These are phyloP conservation scores for Lactarius evosmus DNA, from an alignment of 768 basidiomycete genomes.

Conservation along the genomic window DNA sequence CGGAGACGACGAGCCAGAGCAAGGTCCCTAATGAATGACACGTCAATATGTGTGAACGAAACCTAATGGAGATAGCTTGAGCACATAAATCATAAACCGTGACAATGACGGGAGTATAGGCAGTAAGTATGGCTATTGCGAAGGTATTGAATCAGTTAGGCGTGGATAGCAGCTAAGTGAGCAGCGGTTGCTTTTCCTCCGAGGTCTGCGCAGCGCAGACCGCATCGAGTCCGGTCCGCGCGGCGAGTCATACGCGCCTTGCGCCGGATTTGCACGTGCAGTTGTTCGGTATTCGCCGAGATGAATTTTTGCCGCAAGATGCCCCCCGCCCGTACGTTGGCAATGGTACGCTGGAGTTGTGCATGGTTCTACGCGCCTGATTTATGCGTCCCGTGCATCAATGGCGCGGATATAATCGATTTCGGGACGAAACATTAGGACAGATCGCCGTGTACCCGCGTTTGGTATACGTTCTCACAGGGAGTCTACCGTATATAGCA, in stretches of 20 bases:
- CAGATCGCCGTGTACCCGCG: conserved; percentile 73
- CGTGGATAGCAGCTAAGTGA: conserved; percentile 81
- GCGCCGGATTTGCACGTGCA: conserved; percentile 32
- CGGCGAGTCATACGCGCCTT: conserved; percentile 21
- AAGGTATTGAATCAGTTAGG: conserved; percentile 29
- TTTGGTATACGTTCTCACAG: conserved; percentile 72
- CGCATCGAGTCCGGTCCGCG: conserved; percentile 16
- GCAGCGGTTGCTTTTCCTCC: conserved; percentile 18
- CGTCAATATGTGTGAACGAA: conserved; percentile 14
- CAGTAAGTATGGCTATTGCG: background rate
- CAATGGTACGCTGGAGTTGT: background rate
- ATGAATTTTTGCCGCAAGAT: conserved; percentile 40
- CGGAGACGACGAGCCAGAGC: conserved; percentile 75
- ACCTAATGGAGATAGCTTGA: background rate
- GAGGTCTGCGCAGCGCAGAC: conserved; percentile 26
- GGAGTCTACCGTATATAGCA: conserved; percentile 59
- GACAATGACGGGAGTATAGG: conserved; percentile 8
- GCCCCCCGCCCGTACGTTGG: background rate
- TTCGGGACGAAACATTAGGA: conserved; percentile 64
- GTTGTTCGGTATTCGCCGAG: conserved; percentile 65
- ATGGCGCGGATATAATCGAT: too few species aligned
- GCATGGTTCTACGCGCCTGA: conserved; percentile 40
- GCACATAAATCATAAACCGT: conserved; percentile 29
- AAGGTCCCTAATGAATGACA: conserved; percentile 54
- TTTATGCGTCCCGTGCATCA: too few species aligned